phyloP scores from a whole-genome alignment of 352 stramenopile genomes.

The Phytophthora meadii region DNA sequence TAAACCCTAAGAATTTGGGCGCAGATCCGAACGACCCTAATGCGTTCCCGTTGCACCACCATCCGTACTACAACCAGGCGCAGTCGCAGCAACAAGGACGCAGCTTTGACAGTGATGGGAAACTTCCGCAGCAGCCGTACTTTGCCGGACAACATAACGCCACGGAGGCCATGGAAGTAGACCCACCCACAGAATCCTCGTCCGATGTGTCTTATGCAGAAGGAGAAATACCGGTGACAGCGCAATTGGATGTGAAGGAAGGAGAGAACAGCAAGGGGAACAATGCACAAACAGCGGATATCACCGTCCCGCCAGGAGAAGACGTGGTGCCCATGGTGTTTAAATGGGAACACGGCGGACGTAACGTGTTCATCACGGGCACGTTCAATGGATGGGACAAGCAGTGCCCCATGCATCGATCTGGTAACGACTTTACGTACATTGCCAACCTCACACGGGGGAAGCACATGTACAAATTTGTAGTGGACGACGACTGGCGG shows the following conservation, averaged over 20 bases:
- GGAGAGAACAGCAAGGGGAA: conserved; percentile 42
- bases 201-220: conserved; percentile 48
- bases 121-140: conserved; percentile 30
- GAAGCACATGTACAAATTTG: conserved; percentile 99
- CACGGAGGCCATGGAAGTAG: conserved; percentile 76
- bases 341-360: conserved; percentile 98
- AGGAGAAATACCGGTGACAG: conserved; percentile 21
- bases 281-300: conserved; percentile 18
- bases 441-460: conserved; percentile 97
- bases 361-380: conserved; percentile 98
- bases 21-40: conserved; percentile 54
- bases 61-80: conserved; percentile 63
- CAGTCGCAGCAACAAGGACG: conserved; percentile 21
- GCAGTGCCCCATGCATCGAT: conserved; percentile 99
- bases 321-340: conserved; percentile 95
- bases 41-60: conserved; percentile 72
- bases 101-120: conserved; percentile 13
- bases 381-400: conserved; percentile 99
- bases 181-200: conserved; percentile 44
- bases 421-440: conserved; percentile 99
- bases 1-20: conserved; percentile 80
- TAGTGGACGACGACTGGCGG: conserved; percentile 99
- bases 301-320: conserved; percentile 21
- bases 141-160: conserved; percentile 24
- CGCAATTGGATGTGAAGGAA: conserved; percentile 37